Base-by-base conservation (phyloP, 306 rosid species). In the Nissolia schottii region DNA sequence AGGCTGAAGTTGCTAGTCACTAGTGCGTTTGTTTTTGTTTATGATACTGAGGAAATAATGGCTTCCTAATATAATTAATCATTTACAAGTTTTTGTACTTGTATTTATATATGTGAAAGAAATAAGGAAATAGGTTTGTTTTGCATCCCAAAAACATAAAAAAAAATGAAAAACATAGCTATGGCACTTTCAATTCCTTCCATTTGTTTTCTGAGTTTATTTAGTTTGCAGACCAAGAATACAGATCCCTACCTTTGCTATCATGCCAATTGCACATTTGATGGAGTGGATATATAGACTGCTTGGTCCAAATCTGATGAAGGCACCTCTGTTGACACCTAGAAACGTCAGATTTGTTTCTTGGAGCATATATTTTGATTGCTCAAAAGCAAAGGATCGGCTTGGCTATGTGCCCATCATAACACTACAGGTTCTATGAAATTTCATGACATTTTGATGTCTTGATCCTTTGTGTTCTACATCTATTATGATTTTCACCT, bases 281-380 rank as follows among this genome's bases (percentile, higher is more conserved):
- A 93, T 95, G 71, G 95, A 95, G 76, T 85, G 77, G 85, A 78
- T 69, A 64, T 91, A 86, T 79, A 89, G 58, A 87, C 88, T 95
- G 73, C 84, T 95, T 15, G 96, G 96, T 38, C 96, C 96, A 61
- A 91, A 89, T 80, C 97, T 97, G 34, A 95, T 95, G 99, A 83
- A 85, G 66, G 96, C 91, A 67, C 99, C 99, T 5, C 99, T 91
- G 87, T 81, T 95, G 83, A 95, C 88, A 18, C 99, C 99, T 77
- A 89, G 97, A 70, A 92, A 97, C 81, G 66, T 94, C 77, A 88
- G 96, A 80, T 90, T 94, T n/a, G 78, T 85, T 40, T 82, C 96
- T 70, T 87, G 97, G 83, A 87, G 81, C 84, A 86, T 97, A 86
- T 70, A 96, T 79, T 94, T 91, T 62, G 86, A 84, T 82, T 82